Evolutionary conservation across 257 asterid species (phyloP).

Genomic region (Ilex aquifolium): DNA sequence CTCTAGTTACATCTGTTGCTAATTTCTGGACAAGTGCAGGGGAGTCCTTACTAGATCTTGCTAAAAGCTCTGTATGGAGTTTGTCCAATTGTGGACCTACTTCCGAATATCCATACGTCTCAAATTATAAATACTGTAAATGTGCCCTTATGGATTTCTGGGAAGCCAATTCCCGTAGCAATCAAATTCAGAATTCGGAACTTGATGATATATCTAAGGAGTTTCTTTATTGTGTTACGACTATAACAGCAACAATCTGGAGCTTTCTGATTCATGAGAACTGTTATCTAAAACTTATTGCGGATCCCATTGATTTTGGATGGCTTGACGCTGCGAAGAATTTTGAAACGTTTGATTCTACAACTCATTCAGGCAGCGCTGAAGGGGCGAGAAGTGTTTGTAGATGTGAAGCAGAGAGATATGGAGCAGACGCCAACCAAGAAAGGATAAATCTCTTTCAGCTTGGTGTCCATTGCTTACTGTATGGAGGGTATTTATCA

Average conservation of each 20-base stretch:
- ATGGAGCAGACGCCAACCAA: slow-evolving; percentile 1
- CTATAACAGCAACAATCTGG: slow-evolving; percentile 40
- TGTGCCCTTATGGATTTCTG: slow-evolving; percentile 11
- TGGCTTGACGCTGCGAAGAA: slow-evolving; percentile 24
- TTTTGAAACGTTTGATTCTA: background rate
- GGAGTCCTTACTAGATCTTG: slow-evolving; percentile 40
- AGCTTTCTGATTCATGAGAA: slow-evolving; percentile 29
- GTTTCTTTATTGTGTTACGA: slow-evolving; percentile 30
- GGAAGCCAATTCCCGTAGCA: background rate
- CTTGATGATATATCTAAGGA: slow-evolving; percentile 23
- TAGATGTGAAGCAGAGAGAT: slow-evolving; percentile 9
- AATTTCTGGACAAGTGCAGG: slow-evolving; percentile 58
- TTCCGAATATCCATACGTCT: slow-evolving; percentile 12
- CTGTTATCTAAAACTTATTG: slow-evolving; percentile 32
- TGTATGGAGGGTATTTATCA: slow-evolving; percentile 46
- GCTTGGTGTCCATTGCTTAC: slow-evolving; percentile 46
- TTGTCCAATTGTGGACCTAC: background rate
- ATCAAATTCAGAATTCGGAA: slow-evolving; percentile 11
- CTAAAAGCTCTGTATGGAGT: slow-evolving; percentile 27
- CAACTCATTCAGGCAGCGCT: background rate
- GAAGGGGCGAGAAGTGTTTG: slow-evolving; percentile 1
- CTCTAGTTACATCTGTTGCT: slow-evolving; percentile 37
- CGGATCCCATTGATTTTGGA: slow-evolving; percentile 37
- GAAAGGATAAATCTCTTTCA: slow-evolving; percentile 21
- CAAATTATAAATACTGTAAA: slow-evolving; percentile 16